These are phyloP conservation scores for Beauveria asiatica DNA, from an alignment of 2,329 filamentous ascomycete genomes.

Conservation along the genomic window DNA sequence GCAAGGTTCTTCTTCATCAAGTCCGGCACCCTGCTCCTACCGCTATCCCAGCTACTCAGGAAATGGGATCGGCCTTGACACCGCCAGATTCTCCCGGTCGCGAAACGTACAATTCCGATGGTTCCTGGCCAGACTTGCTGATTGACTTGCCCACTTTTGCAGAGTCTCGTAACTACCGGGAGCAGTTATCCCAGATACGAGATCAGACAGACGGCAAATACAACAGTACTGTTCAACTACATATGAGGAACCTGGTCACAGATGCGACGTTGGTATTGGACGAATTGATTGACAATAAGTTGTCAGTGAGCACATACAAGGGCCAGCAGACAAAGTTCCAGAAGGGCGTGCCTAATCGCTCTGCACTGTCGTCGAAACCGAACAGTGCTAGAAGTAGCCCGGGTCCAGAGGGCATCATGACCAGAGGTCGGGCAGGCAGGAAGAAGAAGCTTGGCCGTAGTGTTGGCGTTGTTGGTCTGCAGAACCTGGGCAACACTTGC, in stretches of 20 bases:
- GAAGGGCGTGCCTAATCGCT: slow-evolving; percentile 24
- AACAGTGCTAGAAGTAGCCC: slow-evolving; percentile 62
- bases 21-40: slow-evolving; percentile 33
- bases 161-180: slow-evolving; percentile 20
- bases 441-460: slow-evolving; percentile 62
- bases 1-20: slow-evolving; percentile 71
- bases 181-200: slow-evolving; percentile 17
- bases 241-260: slow-evolving; percentile 57
- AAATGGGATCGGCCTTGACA: slow-evolving; percentile 27
- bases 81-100: slow-evolving; percentile 33
- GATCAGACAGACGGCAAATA: slow-evolving; percentile 74
- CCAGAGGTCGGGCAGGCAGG: slow-evolving; percentile 62
- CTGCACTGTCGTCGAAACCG: slow-evolving; percentile 21
- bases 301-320: slow-evolving; percentile 46
- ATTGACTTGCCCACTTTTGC: slow-evolving; percentile 47
- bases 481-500: slow-evolving; percentile 92
- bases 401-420: slow-evolving; percentile 50
- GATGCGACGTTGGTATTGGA: slow-evolving; percentile 78
- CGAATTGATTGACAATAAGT: slow-evolving; percentile 56
- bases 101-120: slow-evolving; percentile 19
- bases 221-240: slow-evolving; percentile 63
- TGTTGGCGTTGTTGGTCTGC: slow-evolving; percentile 71
- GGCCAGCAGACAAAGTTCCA: slow-evolving; percentile 25
- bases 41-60: slow-evolving; percentile 26
- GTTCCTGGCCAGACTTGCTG: slow-evolving; percentile 34